Percentiles rank a stretch among this genome's conserved stretches.
phyloP scores from a whole-genome alignment of 768 basidiomycete species.

The Pleurotus cornucopiae region DNA sequence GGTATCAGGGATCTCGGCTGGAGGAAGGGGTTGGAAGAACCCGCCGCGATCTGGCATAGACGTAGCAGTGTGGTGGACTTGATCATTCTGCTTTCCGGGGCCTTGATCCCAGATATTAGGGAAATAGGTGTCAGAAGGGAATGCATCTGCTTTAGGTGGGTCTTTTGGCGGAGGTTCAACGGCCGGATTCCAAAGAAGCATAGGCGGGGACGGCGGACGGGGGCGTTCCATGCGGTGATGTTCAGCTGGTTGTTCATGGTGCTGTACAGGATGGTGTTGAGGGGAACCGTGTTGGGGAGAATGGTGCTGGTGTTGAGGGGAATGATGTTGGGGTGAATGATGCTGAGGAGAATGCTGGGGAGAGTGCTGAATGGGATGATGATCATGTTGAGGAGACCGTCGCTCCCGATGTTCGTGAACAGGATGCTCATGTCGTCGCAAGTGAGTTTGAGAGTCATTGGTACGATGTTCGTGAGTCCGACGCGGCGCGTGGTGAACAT shows the following conservation, averaged over 20 bases:
- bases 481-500: constrained; percentile 4
- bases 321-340: not conserved
- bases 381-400: not conserved
- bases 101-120: constrained; percentile 83
- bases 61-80: constrained; percentile 27
- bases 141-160: constrained; percentile 49
- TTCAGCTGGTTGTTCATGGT: constrained; percentile 19
- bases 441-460: constrained; percentile 1
- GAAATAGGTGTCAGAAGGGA: constrained; percentile 75
- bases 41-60: constrained; percentile 31
- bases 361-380: not conserved
- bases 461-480: constrained; percentile 9
- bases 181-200: constrained; percentile 78
- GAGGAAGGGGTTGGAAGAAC: constrained; percentile 60
- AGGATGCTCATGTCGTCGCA: constrained; percentile 5
- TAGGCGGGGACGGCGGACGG: constrained; percentile 56
- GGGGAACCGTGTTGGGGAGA: not conserved
- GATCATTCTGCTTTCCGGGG: constrained; percentile 34
- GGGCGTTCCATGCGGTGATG: constrained; percentile 19
- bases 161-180: constrained; percentile 73
- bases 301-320: not conserved
- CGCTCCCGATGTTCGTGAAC: constrained; percentile 6
- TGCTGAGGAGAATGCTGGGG: not conserved
- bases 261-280: constrained; percentile 14
- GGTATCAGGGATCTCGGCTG: constrained; percentile 60